phyloP scores from a whole-genome alignment of 352 stramenopile genomes.

The Pythium aphanidermatum region DNA sequence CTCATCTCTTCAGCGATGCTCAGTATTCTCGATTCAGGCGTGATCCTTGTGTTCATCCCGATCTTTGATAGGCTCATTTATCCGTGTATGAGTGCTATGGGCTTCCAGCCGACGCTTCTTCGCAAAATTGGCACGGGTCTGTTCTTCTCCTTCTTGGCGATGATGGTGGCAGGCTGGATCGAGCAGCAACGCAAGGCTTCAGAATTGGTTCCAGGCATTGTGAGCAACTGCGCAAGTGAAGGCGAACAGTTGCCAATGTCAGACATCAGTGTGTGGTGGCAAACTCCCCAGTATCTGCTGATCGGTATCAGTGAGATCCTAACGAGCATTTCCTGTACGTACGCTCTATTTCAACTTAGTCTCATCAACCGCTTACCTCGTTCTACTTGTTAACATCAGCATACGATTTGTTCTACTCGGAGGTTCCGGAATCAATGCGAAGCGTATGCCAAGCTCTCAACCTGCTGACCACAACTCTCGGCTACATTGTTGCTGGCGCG shows the following conservation, averaged over 20 bases:
- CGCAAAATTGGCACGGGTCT: conserved; percentile 87
- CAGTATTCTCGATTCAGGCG: conserved; percentile 80
- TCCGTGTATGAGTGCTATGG: conserved; percentile 51
- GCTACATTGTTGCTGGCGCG: conserved; percentile 74
- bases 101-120: conserved; percentile 70
- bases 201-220: conserved; percentile 36
- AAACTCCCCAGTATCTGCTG: conserved; percentile 88
- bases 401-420: conserved; percentile 91
- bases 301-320: conserved; percentile 88
- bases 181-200: conserved; percentile 68
- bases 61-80: conserved; percentile 85
- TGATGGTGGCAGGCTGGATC: conserved; percentile 60
- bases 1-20: conserved; percentile 85
- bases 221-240: conserved; percentile 62
- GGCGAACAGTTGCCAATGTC: conserved; percentile 69
- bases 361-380: too few species aligned
- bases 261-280: conserved; percentile 84
- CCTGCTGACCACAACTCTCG: conserved; percentile 85
- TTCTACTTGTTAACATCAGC: conserved; percentile 26
- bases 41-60: conserved; percentile 89
- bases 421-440: conserved; percentile 88
- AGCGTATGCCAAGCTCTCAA: conserved; percentile 89
- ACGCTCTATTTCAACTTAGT: too few species aligned
- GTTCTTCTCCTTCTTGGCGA: conserved; percentile 71
- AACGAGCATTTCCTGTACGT: conserved; percentile 84